These are phyloP conservation scores for Kodamaea hsintzibuensis DNA, from an alignment of 805 yeast species.

Conservation along the genomic window DNA sequence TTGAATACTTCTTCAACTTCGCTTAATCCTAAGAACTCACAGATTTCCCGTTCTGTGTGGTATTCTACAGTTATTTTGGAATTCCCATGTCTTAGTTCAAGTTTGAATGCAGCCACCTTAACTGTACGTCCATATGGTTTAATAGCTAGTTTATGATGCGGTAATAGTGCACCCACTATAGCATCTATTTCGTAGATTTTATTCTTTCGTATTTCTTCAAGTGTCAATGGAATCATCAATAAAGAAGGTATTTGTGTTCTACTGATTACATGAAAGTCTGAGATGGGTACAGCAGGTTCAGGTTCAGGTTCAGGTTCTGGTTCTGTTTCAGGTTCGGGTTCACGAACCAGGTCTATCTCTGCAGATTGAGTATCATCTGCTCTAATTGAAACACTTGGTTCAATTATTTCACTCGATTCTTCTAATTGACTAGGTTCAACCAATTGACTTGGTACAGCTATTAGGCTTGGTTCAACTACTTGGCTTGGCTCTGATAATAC, in stretches of 20 bases:
- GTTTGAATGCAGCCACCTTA: conserved; percentile 25
- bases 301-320: background rate
- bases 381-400: background rate
- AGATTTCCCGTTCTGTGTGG: conserved; percentile 23
- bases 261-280: background rate
- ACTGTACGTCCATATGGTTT: conserved; percentile 32
- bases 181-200: conserved; percentile 20
- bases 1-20: conserved; percentile 15
- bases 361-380: no score
- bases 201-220: conserved; percentile 14
- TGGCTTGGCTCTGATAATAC: background rate
- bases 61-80: conserved; percentile 20
- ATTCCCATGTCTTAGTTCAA: conserved; percentile 17
- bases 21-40: conserved; percentile 22
- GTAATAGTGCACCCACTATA: conserved; percentile 17
- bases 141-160: conserved; percentile 23
- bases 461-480: background rate
- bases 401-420: background rate
- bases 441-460: background rate
- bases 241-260: background rate
- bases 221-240: conserved; percentile 5
- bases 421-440: background rate
- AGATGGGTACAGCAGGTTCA: background rate
- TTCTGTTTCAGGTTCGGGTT: background rate
- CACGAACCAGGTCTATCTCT: no score